Base-by-base conservation (phyloP, 2,329 filamentous ascomycete species). In the Verticillium tricorpus region DNA sequence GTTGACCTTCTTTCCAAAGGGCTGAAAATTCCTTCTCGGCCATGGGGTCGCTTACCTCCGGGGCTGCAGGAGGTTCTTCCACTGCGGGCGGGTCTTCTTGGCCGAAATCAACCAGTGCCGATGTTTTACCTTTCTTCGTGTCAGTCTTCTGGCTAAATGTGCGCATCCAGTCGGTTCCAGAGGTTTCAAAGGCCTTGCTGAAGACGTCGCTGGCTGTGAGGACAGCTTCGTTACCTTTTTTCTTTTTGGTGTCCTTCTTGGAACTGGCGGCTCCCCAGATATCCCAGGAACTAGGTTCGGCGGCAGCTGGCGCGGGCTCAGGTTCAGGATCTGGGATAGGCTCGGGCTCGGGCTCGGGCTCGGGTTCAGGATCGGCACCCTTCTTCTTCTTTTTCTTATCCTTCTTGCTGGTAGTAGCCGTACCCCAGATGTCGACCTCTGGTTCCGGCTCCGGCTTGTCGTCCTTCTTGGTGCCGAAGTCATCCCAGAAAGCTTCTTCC, bases 21-120 rank as follows among this genome's bases (percentile, higher is more conserved):
- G 63, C 77, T 80, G 70, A 85, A 85, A 85, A 84, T 62, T 82
- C 82, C 60, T 84, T 81, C 52, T 78, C 77, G 15, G 70, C 73
- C 39, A 74, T 69, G 58, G 74, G 65, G 57, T 73, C 71, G 15
- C 70, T 67, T 63, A 73, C 62, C 45, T 71, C 72, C 12, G 72
- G 69, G 12, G 61, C 73, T 52, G 67, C 66, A 39, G 68, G 66
- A 54, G 69, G 70, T 35, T 72, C 70, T 28, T 69, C 64, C 17
- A 64, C 62, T 34, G 58, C 39, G 14, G 65, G 64, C 8, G 69
- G 64, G 55, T 68, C 66, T 25, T 66, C 63, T 15, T 73, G 74
- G 65, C 71, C 75, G 57, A 75, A 69, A 40, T 75, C 73, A 62
- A 76, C 74, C 62, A 77, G 69, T 60, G 77, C 71, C 64, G 72